Conservation (phyloP, 2,329 filamentous ascomycete genomes). For the Atkinsonella texensis region DNA sequence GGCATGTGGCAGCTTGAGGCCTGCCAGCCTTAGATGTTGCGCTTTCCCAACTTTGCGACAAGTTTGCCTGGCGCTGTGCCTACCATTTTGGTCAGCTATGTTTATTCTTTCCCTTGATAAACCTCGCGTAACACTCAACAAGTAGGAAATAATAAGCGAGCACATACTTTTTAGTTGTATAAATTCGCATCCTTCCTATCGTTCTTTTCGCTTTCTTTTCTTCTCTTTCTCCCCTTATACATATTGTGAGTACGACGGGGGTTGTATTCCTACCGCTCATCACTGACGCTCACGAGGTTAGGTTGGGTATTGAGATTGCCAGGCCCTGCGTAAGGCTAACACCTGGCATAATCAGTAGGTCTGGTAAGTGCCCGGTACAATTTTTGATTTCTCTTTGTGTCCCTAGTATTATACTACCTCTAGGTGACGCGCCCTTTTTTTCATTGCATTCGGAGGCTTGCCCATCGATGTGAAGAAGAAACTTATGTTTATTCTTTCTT, state of each 20-base stretch:
- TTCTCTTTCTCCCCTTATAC: not conserved
- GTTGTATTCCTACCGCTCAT: not conserved
- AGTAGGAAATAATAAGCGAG: slow-evolving; percentile 1
- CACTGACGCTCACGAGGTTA: slow-evolving; percentile 1
- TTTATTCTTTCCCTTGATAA: slow-evolving; percentile 5
- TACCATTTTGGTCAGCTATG: slow-evolving; percentile 1
- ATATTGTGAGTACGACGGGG: not conserved
- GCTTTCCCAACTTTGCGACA: not conserved
- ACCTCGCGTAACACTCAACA: not conserved
- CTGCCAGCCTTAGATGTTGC: not conserved
- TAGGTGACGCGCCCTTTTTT: too few relatives aligned
- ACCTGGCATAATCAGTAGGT: too few relatives aligned
- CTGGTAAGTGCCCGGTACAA: too few relatives aligned
- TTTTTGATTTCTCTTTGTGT: too few relatives aligned
- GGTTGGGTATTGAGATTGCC: slow-evolving; percentile 1
- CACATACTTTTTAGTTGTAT: not conserved
- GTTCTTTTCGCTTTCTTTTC: slow-evolving; percentile 1
- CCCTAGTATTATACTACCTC: too few relatives aligned
- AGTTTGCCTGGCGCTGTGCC: not conserved
- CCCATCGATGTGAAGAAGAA: too few relatives aligned
- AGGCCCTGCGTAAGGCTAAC: too few relatives aligned
- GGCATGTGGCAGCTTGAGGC: not conserved
- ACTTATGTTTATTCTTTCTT: too few relatives aligned
- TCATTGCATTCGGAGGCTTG: too few relatives aligned
- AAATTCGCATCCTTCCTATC: not conserved